Base-by-base conservation (phyloP, 129 eudicot species). In the Rutidosis leptorrhynchoides region DNA sequence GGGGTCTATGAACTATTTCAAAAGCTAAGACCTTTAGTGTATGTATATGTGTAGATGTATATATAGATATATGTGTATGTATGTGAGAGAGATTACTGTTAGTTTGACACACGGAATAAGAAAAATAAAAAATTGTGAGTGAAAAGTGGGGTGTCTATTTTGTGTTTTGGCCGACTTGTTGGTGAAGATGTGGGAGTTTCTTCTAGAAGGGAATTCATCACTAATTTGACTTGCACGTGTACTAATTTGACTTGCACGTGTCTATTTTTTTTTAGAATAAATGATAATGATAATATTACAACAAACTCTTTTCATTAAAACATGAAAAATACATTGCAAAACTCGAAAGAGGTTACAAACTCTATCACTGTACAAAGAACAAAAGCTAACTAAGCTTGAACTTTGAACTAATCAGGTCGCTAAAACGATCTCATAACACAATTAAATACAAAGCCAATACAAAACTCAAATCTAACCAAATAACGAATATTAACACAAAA, bases 181-280 rank as follows among this genome's bases (percentile, higher is more conserved):
- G 69, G 55, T 71, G 68, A 46, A 60, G 67, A 46, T 61, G 69
- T 72, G 26, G 29, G 71, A 27, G 20, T 19, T 54, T 67, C 63
- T 67, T 75, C 79, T 75, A 75, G 79, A 75, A 75, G 64, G 1
- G 2, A 58, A 30, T 54, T 40, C 65, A 67, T 33, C 48, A 17
- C n/a, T 29, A 2, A 60, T 24, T 58, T 58, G 63, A 58, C 60
- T 55, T 54, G 60, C 60, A 54, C 60, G 60, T 23, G 60, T 42
- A 42, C 7, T 25, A 40, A 25, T 71, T 62, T 72, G 77, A 62
- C 77, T 56, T 28, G 65, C 72, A 65, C 78, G 72, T 73, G 72
- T 56, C 66, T n/a, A n/a, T n/a, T n/a, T n/a, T n/a, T n/a, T n/a
- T n/a, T n/a, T n/a, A n/a, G n/a, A n/a, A n/a, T n/a, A n/a, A n/a